These are phyloP conservation scores for Debaryomyces nepalensis DNA, from an alignment of 1,139 yeast species.

Conservation along the genomic window DNA sequence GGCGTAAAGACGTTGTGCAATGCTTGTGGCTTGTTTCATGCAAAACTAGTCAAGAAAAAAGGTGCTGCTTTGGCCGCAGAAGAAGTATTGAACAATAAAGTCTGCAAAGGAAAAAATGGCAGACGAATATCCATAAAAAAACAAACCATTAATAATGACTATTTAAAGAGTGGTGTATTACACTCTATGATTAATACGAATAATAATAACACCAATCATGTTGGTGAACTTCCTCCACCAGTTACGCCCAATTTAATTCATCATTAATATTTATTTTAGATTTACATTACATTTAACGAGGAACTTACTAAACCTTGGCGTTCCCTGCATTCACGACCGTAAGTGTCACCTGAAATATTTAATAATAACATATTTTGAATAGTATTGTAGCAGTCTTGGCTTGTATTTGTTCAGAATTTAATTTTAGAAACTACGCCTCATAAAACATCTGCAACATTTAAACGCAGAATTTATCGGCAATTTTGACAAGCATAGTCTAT, in stretches of 20 bases:
- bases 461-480: no score
- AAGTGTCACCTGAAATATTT: no score
- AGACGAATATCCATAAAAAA: conserved; percentile 46
- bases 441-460: no score
- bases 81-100: conserved; percentile 50
- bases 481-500: no score
- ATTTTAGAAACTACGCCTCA: no score
- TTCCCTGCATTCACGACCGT: no score
- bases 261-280: background rate
- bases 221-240: conserved; percentile 2
- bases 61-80: conserved; percentile 69
- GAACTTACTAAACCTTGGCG: no score
- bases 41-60: conserved; percentile 68
- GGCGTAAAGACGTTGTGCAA: conserved; percentile 86
- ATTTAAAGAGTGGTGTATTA: background rate
- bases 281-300: conserved; percentile 3
- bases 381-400: no score
- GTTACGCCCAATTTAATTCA: conserved; percentile 1
- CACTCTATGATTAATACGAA: background rate
- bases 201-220: background rate
- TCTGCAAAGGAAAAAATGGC: conserved; percentile 53
- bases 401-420: no score
- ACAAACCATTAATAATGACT: conserved; percentile 19
- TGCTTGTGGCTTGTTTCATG: conserved; percentile 87
- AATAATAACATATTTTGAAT: no score